Base-by-base conservation (phyloP, 2,329 filamentous ascomycete genomes). In the Cytospora piceicola region DNA sequence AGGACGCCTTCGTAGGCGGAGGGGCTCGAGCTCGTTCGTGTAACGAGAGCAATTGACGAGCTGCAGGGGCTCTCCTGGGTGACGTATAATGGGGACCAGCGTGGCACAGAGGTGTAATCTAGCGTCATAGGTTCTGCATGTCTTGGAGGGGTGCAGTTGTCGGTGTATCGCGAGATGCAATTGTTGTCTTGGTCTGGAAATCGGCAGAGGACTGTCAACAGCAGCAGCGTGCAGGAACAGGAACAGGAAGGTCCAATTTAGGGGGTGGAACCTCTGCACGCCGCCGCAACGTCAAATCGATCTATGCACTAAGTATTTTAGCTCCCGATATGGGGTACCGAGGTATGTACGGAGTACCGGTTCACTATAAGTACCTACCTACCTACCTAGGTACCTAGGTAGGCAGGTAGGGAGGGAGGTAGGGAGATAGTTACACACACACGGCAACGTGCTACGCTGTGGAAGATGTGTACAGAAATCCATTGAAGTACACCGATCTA, bases 121-220 rank as follows among this genome's bases (percentile, higher is more conserved):
- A 12, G 54, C 24, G 56, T 68, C 66, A 63, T 66, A 61, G 66
- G 58, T 61, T 27, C 63, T 66, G 66, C 66, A 68, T 66, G 66
- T 66, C 63, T 68, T 60, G 56, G 42, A 36, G 46, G 9, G 52
- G n/a, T 58, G 59, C 55, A 53, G 63, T 30, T 34, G 59, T 32
- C 55, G 56, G 39, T 61, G 66, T 63, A 63, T 68, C 59, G 59
- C 59, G 63, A 68, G 59, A 54, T 22, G 27, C 49, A 59, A 59
- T 29, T 62, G 39, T 49, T 49, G 49, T 39, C 20, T 62, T 49
- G 7, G 46, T 49, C n/a, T 49, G 4, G n/a, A 8, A 49, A 49
- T 11, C 22, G 46, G 46, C n/a, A n/a, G 46, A 24, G 46, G 14
- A 49, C n/a, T 49, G 46, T 24, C 46, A 8, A 49, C 46, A n/a